A percentile compares a stretch with the other conserved stretches of the same genome.
Conservation (phyloP, 306 rosid genomes). For the Rubus parviflorus region DNA sequence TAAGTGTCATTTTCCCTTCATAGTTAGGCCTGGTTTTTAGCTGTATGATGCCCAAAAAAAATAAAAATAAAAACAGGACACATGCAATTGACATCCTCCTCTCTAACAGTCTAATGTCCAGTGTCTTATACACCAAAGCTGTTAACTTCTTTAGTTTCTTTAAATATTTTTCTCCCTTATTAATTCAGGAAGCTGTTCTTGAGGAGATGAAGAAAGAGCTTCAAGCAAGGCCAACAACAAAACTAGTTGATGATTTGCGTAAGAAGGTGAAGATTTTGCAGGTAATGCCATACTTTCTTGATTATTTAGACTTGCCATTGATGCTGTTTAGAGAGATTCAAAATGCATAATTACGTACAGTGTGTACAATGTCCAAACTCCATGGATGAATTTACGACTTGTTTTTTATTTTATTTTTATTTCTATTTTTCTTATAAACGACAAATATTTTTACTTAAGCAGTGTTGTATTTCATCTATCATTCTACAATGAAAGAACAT, state of each 20-base stretch:
- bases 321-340: conserved; percentile 2
- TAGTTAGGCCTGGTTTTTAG: conserved; percentile 6
- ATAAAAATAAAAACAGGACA: not conserved
- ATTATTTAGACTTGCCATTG: not conserved
- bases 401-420: not conserved
- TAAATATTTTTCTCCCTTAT: conserved; percentile 21
- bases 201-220: conserved; percentile 89
- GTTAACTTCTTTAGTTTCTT: not conserved
- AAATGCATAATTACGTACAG: not conserved
- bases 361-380: not conserved
- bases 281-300: conserved; percentile 43
- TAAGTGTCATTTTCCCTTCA: not conserved
- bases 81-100: conserved; percentile 1
- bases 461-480: too few relatives aligned
- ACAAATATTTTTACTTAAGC: not conserved
- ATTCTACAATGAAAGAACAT: too few relatives aligned
- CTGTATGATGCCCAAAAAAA: not conserved
- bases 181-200: conserved; percentile 63
- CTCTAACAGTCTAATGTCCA: not conserved
- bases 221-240: conserved; percentile 80
- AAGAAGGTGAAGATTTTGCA: conserved; percentile 94
- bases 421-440: not conserved
- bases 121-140: not conserved
- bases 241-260: conserved; percentile 75
- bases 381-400: not conserved